These are phyloP conservation scores for Hypoxylon sp. DNA, from an alignment of 2,329 filamentous ascomycete genomes.

Conservation along the genomic window DNA sequence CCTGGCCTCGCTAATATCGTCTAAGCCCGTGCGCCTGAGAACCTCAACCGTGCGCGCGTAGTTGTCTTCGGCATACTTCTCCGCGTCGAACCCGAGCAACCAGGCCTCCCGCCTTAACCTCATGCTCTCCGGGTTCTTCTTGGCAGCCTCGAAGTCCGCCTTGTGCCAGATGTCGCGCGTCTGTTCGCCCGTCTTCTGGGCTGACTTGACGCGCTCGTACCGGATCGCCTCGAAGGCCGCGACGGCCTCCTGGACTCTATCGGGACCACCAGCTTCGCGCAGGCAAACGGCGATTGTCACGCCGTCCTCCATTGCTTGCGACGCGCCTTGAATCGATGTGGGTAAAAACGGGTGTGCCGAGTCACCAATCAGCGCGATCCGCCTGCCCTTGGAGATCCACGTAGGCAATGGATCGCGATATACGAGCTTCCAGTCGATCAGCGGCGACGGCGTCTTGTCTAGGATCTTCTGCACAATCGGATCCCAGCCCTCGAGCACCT, in stretches of 20 bases:
- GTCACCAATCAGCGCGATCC: constrained; percentile 62
- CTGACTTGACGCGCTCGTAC: constrained; percentile 61
- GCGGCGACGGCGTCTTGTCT: constrained; percentile 51
- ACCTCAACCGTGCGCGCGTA: constrained; percentile 48
- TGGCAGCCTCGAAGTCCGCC: constrained; percentile 62
- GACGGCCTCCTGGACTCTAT: constrained; percentile 56
- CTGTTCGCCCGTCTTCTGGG: constrained; percentile 61
- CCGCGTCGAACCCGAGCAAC: constrained; percentile 63
- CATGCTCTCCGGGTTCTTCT: constrained; percentile 58
- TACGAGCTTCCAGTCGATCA: constrained; percentile 56
- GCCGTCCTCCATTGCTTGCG: constrained; percentile 64
- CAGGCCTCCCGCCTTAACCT: constrained; percentile 61
- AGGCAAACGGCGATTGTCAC: constrained; percentile 61
- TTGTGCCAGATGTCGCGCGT: constrained; percentile 66
- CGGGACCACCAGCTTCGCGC: constrained; percentile 48
- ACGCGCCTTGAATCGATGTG: constrained; percentile 61
- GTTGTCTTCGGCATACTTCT: constrained; percentile 59
- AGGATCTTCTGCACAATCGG: constrained; percentile 57
- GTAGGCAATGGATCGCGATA: constrained; percentile 56
- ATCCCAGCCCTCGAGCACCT: constrained; percentile 51
- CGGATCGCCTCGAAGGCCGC: constrained; percentile 60
- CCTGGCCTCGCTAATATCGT: constrained; percentile 39
- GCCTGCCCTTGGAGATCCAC: constrained; percentile 56
- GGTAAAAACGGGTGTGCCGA: constrained; percentile 64
- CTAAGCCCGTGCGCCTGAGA: constrained; percentile 41